phyloP scores from a whole-genome alignment of 805 yeast species.

The Metschnikowia cerradonensis region DNA sequence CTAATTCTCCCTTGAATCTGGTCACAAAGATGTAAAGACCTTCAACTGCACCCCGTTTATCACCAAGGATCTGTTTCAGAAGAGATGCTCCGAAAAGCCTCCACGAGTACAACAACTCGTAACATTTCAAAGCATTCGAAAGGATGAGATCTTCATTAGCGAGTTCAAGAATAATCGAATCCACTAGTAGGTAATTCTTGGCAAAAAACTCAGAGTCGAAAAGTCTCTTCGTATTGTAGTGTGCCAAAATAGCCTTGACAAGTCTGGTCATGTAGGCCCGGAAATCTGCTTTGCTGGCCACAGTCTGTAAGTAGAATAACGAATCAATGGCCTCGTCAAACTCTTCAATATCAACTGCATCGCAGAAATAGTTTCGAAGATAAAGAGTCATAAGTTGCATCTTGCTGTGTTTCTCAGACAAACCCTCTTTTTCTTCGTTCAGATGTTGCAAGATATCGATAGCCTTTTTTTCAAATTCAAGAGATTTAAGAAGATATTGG shows the following conservation, averaged over 20 bases:
- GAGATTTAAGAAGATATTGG: neutral
- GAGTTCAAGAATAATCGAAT: conserved; percentile 27
- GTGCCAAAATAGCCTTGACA: conserved; percentile 24
- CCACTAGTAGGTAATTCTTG: conserved; percentile 29
- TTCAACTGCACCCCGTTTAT: conserved; percentile 44
- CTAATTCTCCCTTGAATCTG: conserved; percentile 28
- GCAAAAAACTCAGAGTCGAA: conserved; percentile 22
- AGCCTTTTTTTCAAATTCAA: conserved; percentile 15
- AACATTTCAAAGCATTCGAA: conserved; percentile 28
- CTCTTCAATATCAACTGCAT: conserved; percentile 11
- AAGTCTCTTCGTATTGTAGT: conserved; percentile 20
- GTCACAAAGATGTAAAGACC: conserved; percentile 36
- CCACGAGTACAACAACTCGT: conserved; percentile 40
- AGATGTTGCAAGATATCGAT: conserved; percentile 17
- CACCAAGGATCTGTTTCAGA: conserved; percentile 11
- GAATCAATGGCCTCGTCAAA: conserved; percentile 13
- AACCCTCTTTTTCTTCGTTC: neutral
- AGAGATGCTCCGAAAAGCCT: conserved; percentile 22
- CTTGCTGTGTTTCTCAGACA: neutral
- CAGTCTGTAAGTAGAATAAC: conserved; percentile 4
- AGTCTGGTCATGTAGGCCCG: conserved; percentile 22
- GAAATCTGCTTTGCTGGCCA: conserved; percentile 11
- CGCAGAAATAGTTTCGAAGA: conserved; percentile 10
- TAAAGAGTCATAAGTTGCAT: conserved; percentile 6
- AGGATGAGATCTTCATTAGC: conserved; percentile 31